phyloP scores from a whole-genome alignment of 2,329 filamentous ascomycete genomes.

The Ophiostoma sp. region DNA sequence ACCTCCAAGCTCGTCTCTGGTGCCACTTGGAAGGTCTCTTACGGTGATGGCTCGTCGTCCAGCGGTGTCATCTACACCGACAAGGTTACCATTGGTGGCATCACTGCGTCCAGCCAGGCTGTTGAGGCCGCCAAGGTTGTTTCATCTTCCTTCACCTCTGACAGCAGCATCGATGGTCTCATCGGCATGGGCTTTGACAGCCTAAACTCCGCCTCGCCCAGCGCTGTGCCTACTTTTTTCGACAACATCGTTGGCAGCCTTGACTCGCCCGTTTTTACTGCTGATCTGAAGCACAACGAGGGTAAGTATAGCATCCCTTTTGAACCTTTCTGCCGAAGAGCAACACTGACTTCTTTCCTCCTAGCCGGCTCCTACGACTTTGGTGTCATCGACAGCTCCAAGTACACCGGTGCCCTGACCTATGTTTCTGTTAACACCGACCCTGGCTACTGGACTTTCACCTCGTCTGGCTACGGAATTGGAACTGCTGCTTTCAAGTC shows the following conservation, averaged over 20 bases:
- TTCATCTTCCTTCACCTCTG: conserved; percentile 30
- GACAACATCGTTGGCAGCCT: conserved; percentile 35
- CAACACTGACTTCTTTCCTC: background rate
- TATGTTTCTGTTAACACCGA: conserved; percentile 47
- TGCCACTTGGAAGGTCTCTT: conserved; percentile 33
- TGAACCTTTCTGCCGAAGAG: background rate
- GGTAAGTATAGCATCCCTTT: conserved; percentile 11
- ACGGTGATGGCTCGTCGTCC: conserved; percentile 34
- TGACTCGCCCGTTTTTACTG: conserved; percentile 51
- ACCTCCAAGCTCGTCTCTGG: conserved; percentile 31
- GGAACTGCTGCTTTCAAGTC: conserved; percentile 44
- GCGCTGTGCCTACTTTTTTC: conserved; percentile 32
- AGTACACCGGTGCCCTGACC: conserved; percentile 50
- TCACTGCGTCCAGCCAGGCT: conserved; percentile 32
- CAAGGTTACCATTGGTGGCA: conserved; percentile 32
- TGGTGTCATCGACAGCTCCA: conserved; percentile 49
- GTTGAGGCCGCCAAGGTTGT: conserved; percentile 33
- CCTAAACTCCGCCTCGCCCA: conserved; percentile 33
- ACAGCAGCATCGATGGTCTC: conserved; percentile 29
- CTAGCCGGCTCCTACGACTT: conserved; percentile 45
- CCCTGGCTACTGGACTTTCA: conserved; percentile 54
- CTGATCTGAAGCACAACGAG: conserved; percentile 35
- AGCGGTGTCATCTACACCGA: conserved; percentile 35
- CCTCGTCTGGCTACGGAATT: conserved; percentile 45
- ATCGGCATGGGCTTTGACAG: conserved; percentile 32